phyloP scores from a whole-genome alignment of 2,329 filamentous ascomycete genomes.

The Lecanoromycetidae sp. region DNA sequence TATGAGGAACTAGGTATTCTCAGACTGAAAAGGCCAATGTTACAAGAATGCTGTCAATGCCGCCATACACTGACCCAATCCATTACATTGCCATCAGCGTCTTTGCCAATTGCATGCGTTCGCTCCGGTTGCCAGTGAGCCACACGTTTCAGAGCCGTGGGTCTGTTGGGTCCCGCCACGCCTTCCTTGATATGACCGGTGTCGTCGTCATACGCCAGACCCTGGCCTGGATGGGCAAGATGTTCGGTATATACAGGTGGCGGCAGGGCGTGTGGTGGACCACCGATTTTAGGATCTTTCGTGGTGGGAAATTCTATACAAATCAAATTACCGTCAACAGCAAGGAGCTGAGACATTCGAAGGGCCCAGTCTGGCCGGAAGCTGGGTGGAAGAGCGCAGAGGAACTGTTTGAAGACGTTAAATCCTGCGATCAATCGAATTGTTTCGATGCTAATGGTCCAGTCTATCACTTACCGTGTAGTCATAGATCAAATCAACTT shows the following conservation, averaged over 20 bases:
- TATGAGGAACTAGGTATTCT: neutral
- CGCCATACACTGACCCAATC: conserved; percentile 41
- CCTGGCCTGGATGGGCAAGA: conserved; percentile 55
- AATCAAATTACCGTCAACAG: conserved; percentile 41
- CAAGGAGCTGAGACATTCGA: conserved; percentile 43
- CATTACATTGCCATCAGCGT: no score
- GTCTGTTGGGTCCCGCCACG: conserved; percentile 33
- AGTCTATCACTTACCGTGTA: conserved; percentile 50
- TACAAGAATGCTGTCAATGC: conserved; percentile 20
- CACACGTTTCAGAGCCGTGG: conserved; percentile 33
- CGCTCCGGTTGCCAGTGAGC: conserved; percentile 44
- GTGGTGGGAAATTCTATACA: conserved; percentile 68
- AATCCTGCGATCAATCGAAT: no score
- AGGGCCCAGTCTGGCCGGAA: conserved; percentile 47
- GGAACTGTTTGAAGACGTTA: conserved; percentile 35
- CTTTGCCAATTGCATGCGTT: conserved; percentile 44
- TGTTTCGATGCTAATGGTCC: no score
- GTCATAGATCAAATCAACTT: conserved; percentile 46
- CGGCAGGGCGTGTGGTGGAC: conserved; percentile 62
- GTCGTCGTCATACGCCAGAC: conserved; percentile 48
- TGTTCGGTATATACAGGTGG: conserved; percentile 61
- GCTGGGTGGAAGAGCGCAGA: conserved; percentile 45
- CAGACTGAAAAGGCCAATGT: neutral
- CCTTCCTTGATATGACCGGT: conserved; percentile 37
- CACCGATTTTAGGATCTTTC: conserved; percentile 52